Evolutionary conservation across 2,329 filamentous ascomycete species (phyloP).

Genomic region (Huntiella moniliformis): DNA sequence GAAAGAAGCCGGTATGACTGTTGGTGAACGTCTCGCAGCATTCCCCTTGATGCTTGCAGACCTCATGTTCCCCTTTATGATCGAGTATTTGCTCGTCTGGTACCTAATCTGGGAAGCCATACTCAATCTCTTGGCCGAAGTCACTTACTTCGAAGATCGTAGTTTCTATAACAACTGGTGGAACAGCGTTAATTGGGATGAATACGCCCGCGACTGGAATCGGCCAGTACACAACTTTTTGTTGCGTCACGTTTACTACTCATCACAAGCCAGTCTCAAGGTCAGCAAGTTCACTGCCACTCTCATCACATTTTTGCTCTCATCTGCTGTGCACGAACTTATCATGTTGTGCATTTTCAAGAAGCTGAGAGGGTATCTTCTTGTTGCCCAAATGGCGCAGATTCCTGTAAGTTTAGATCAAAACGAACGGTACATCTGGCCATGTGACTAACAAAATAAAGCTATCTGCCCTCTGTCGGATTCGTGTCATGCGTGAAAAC

Average conservation of each 20-base stretch:
- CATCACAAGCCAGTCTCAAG: constrained; percentile 53
- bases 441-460: constrained; percentile 12
- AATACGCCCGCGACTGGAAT: constrained; percentile 69
- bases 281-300: constrained; percentile 53
- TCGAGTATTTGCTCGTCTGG: constrained; percentile 62
- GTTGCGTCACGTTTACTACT: constrained; percentile 62
- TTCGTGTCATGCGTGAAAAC: constrained; percentile 42
- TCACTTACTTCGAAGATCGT: constrained; percentile 60
- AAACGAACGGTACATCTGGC: neutral
- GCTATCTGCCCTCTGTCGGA: constrained; percentile 48
- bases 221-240: constrained; percentile 59
- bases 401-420: constrained; percentile 32
- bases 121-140: constrained; percentile 56
- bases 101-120: constrained; percentile 67
- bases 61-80: constrained; percentile 59
- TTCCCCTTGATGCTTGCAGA: constrained; percentile 63
- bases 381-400: constrained; percentile 57
- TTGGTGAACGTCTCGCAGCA: constrained; percentile 40
- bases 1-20: constrained; percentile 45
- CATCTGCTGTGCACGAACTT: constrained; percentile 53
- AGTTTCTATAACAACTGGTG: constrained; percentile 51
- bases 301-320: constrained; percentile 56
- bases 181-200: constrained; percentile 50
- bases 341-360: constrained; percentile 69
- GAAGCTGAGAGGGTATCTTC: constrained; percentile 55